Evolutionary conservation across 495 filamentous ascomycete genomes (phyloP), one percentile per base, ranked within the genome.

Genomic region (Talaromyces borbonicus): DNA sequence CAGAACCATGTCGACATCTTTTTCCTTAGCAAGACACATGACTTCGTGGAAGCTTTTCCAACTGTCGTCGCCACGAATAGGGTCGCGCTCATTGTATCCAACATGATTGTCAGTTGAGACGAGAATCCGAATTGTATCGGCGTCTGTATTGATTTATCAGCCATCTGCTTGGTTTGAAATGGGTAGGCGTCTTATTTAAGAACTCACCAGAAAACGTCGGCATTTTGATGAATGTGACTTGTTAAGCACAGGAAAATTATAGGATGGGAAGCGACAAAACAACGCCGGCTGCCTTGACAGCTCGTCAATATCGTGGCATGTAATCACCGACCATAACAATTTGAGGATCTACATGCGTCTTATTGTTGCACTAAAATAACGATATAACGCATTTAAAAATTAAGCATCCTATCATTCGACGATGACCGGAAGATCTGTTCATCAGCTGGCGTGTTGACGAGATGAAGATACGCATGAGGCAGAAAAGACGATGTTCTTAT

Each of bases 31-130:
- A 11, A 97, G 63, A 48, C 80, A 83, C 86, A 99, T 95, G 35
- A 95, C 75, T 60, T 99, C 92, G 55, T 97, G 82, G 65, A 99
- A 99, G 43, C 79, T 87, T 54, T 83, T 83, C 92, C 90, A 96
- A 65, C 90, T 95, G 62, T 99, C 92, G 59, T 99, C 87, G 30
- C 89, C 87, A 3, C 92, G 87, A 51, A 90, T 85, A 15, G 85
- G 75, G 60, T 99, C 89, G 52, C 92, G 83, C 62, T 98, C 92
- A 52, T 86, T 86, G 69, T 84, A 96, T 25, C 92, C 92, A 45
- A 98, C 93, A 83, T 98, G 92, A 57, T 87, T 95, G 63, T 98
- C 92, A 12, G 88, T 96, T 40, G 92, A 79, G 31, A 97, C 74
- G 39, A 98, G 81, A 49, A 98, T 88, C 56, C 89, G 88, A 69